Conservation (phyloP, 1,284 basidiomycete species). For the Cryptococcus sp. region DNA sequence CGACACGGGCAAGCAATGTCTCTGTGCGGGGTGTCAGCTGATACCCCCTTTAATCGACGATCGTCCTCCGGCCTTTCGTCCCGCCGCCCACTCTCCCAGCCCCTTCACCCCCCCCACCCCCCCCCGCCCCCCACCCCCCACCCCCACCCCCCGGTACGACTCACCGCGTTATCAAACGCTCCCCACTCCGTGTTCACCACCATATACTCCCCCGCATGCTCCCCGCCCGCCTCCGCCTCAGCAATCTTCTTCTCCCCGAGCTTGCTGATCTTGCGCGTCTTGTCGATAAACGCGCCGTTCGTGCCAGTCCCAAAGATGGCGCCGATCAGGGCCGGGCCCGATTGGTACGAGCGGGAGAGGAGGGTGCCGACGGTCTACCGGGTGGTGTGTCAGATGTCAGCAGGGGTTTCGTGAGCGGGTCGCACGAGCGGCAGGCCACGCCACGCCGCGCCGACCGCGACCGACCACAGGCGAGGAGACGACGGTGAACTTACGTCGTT, state of each 20-base stretch:
- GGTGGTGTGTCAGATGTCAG: background rate
- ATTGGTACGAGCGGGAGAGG: constrained; percentile 85
- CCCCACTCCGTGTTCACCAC: constrained; percentile 98
- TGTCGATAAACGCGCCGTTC: constrained; percentile 94
- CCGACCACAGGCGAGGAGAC: no score
- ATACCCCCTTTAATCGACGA: no score
- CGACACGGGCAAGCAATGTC: constrained; percentile 80
- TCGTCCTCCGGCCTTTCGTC: background rate
- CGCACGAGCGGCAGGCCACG: no score
- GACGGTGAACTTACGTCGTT: constrained; percentile 79
- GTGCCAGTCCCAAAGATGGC: constrained; percentile 98
- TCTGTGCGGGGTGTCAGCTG: constrained; percentile 51
- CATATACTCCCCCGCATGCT: constrained; percentile 67
- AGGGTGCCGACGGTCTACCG: constrained; percentile 89
- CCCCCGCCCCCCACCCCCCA: no score
- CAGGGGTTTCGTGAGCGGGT: background rate
- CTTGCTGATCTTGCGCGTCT: constrained; percentile 79
- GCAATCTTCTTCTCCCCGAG: constrained; percentile 61
- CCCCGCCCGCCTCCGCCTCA: constrained; percentile 50
- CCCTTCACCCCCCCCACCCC: no score
- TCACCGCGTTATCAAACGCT: constrained; percentile 82
- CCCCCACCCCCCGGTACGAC: constrained; percentile 21
- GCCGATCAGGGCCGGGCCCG: constrained; percentile 78
- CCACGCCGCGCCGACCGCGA: no score
- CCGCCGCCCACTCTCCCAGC: no score